Base-by-base conservation (phyloP, 495 filamentous ascomycete genomes). In the Neurospora sp. region DNA sequence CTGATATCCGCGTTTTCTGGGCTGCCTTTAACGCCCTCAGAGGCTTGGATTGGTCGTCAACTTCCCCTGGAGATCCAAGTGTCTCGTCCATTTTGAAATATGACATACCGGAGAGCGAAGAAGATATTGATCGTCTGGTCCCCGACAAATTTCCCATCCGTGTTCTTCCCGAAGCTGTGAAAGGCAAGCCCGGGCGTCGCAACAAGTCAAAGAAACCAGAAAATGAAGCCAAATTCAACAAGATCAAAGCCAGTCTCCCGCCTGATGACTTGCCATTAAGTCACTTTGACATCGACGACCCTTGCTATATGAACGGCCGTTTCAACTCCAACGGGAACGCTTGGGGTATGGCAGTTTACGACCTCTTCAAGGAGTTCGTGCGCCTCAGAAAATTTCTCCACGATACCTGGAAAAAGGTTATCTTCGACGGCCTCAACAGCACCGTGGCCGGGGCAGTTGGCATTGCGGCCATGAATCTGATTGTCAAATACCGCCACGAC, bases 391-490 rank as follows among this genome's bases (percentile, higher is more conserved):
- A 70, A n/a, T 79, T 80, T 40, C 35, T 86, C 39, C 84, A 85
- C 70, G 75, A 71, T 11, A 20, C 81, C 16, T 87, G 85, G 85
- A 78, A 72, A 12, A 77, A 87, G 18, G 82, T 84, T 39, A 81
- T 84, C 8, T 83, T 85, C 74, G 74, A 80, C 4, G 79, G 77
- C 11, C 76, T 86, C 31, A 88, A 87, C 73, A 79, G 75, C 54
- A 85, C 84, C 9, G 80, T 85, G 40, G 85, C 85, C 38, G 84
- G 79, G 83, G 80, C 82, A 5, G 14, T 85, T 35, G 84, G 81
- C 31, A 83, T 84, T 71, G 42, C 84, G 16, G 82, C 84, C 54
- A 78, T 84, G 23, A 62, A 16, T 35, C 23, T 62, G 14, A 4
- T 62, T 3, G 14, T 31, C 27, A 62, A 27, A 62, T 62, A 62